Evolutionary conservation across 148 eudicot genomes (phyloP).

Genomic region (Cornus suecica): DNA sequence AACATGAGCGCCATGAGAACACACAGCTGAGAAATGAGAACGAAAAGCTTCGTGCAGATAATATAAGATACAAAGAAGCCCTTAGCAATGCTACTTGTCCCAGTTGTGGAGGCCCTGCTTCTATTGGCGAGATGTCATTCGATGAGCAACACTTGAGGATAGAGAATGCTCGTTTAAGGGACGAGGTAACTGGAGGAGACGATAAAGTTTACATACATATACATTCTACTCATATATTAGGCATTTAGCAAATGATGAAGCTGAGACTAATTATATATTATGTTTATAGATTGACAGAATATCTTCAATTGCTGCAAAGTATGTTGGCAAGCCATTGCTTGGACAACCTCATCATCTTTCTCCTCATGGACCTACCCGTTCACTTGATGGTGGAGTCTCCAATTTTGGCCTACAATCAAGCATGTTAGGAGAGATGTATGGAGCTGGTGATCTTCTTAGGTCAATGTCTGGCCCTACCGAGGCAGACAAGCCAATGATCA

Average conservation of each 20-base stretch:
- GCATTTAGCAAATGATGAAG: neutral
- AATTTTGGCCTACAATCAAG: slow-evolving; percentile 45
- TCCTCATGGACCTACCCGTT: slow-evolving; percentile 45
- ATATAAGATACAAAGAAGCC: slow-evolving; percentile 72
- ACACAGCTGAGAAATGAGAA: slow-evolving; percentile 67
- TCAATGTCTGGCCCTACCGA: slow-evolving; percentile 66
- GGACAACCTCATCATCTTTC: slow-evolving; percentile 41
- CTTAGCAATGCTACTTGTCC: slow-evolving; percentile 71
- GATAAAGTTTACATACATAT: neutral
- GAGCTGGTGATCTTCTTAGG: slow-evolving; percentile 61
- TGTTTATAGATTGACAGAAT: slow-evolving; percentile 74
- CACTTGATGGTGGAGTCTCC: slow-evolving; percentile 57
- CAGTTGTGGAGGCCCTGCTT: slow-evolving; percentile 85
- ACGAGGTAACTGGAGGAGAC: slow-evolving; percentile 46
- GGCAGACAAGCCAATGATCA: slow-evolving; percentile 70
- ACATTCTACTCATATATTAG: too few relatives aligned
- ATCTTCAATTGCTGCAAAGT: slow-evolving; percentile 86
- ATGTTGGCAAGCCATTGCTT: slow-evolving; percentile 79
- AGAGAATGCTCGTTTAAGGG: slow-evolving; percentile 79
- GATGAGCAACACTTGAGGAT: slow-evolving; percentile 85
- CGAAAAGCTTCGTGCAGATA: slow-evolving; percentile 83
- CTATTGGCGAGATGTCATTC: slow-evolving; percentile 84
- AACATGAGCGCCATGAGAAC: slow-evolving; percentile 78
- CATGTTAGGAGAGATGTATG: slow-evolving; percentile 54
- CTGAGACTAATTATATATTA: neutral